A percentile compares a stretch with the other conserved stretches of the same genome.
Evolutionary conservation across 2,329 filamentous ascomycete genomes (phyloP).

Genomic region (Colletotrichum sublineola): DNA sequence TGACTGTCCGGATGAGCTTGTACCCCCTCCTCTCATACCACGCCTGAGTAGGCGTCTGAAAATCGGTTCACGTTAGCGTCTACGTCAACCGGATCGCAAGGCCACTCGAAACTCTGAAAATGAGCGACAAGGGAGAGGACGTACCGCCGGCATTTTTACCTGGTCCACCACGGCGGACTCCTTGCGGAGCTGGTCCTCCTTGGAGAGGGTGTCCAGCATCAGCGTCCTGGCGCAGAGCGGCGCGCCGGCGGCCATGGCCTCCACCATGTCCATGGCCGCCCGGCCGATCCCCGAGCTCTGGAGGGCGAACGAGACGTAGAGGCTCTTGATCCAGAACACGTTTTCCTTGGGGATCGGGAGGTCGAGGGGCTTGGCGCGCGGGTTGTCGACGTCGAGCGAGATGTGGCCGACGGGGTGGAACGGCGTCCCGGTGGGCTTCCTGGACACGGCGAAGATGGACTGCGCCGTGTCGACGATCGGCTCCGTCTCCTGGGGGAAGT

Average conservation of each 20-base stretch:
- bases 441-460: slow-evolving; percentile 21
- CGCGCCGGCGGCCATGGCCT: slow-evolving; percentile 46
- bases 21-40: slow-evolving; percentile 50
- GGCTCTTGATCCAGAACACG: slow-evolving; percentile 50
- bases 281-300: slow-evolving; percentile 47
- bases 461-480: slow-evolving; percentile 41
- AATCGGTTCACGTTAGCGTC: neutral
- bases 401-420: slow-evolving; percentile 52
- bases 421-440: slow-evolving; percentile 13
- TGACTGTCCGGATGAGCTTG: slow-evolving; percentile 43
- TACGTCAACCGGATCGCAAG: neutral
- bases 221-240: slow-evolving; percentile 46
- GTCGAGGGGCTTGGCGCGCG: slow-evolving; percentile 13
- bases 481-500: slow-evolving; percentile 34
- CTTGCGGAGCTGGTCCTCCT: slow-evolving; percentile 43
- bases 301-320: slow-evolving; percentile 47
- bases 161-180: neutral
- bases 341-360: slow-evolving; percentile 43
- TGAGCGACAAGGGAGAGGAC: neutral
- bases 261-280: slow-evolving; percentile 49
- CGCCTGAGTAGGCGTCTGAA: slow-evolving; percentile 47
- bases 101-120: too few relatives aligned
- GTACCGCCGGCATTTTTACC: slow-evolving; percentile 1
- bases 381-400: slow-evolving; percentile 46
- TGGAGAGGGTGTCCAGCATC: slow-evolving; percentile 47